Evolutionary conservation across 2,329 filamentous ascomycete species (phyloP), one percentile per base, ranked within the genome.

Genomic region (Akanthomyces uredinophilus): DNA sequence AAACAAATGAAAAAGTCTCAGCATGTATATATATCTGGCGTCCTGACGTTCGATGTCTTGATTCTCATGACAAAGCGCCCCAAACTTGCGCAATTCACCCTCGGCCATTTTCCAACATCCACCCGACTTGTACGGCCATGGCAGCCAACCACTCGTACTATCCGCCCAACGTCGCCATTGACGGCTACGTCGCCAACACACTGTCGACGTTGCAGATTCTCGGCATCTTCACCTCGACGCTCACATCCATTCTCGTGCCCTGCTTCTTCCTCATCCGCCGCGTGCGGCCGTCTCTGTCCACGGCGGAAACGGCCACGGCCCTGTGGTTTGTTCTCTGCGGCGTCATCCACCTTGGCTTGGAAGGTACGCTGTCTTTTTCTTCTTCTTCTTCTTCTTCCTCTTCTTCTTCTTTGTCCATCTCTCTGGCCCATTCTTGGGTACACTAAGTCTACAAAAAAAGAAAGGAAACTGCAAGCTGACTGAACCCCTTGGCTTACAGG

Each of bases 301-400:
- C 69, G 16, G 70, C 70, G 35, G 87, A 91, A 65, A 78, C 85
- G 61, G 67, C 82, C 20, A 83, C 81, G 5, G 82, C 87, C 27
- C 73, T 90, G 74, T 91, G 89, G 89, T 91, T 91, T 73, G 81
- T 87, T 46, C 77, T 91, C 37, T 88, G 87, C 82, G 81, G 73
- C 75, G 79, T 62, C 58, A 74, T 73, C 59, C 71, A 73, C 58
- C 60, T 72, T 39, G 65, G 71, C 44, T 66, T 75, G 14, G 73
- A 77, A 66, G 70, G 67, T 68, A 56, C 24, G 62, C n/a, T 4
- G 0, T 22, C 18, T 4, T 5, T 2, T 1, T 32, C 20, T n/a
- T 3, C 8, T n/a, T n/a, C n/a, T n/a, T n/a, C n/a, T n/a, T n/a
- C n/a, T n/a, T n/a, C n/a, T n/a, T n/a, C n/a, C n/a, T n/a, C n/a